These are phyloP conservation scores for Actinomortierella wolfii DNA, from an alignment of 371 early-diverging fungal genomes.

Conservation along the genomic window DNA sequence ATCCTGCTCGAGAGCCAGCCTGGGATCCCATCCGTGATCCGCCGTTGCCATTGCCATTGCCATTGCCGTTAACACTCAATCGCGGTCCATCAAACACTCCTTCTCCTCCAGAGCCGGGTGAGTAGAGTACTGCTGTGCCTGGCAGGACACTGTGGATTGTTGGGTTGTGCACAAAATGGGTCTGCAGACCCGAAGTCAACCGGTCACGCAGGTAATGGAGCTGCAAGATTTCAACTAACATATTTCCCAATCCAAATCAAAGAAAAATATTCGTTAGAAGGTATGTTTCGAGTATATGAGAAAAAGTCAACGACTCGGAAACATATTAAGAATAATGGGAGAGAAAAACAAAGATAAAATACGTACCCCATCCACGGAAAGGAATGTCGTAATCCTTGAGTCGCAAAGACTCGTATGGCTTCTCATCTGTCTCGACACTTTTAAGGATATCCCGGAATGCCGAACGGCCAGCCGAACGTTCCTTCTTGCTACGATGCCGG, in stretches of 20 bases:
- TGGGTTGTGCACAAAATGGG: constrained; percentile 48
- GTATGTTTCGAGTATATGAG: background rate
- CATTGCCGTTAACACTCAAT: background rate
- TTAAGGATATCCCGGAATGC: constrained; percentile 71
- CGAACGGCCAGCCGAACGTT: constrained; percentile 66
- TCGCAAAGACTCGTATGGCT: constrained; percentile 33
- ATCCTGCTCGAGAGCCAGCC: constrained; percentile 37
- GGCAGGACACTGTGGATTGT: constrained; percentile 37
- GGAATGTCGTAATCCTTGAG: constrained; percentile 39
- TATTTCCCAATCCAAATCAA: too few species aligned
- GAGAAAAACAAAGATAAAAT: too few species aligned
- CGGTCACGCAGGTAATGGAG: constrained; percentile 47
- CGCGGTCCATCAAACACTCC: background rate
- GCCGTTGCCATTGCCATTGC: constrained; percentile 9
- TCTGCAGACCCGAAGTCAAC: constrained; percentile 48
- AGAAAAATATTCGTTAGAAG: too few species aligned
- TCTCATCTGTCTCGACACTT: constrained; percentile 60
- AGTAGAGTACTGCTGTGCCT: constrained; percentile 28
- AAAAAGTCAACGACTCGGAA: too few species aligned
- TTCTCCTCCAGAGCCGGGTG: constrained; percentile 11
- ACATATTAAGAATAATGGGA: too few species aligned
- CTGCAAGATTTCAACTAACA: constrained; percentile 21
- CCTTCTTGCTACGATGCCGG: constrained; percentile 64
- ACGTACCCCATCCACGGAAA: constrained; percentile 58
- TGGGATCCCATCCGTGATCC: constrained; percentile 23